phyloP scores from a whole-genome alignment of 441 rosid species.

The Manihot esculenta region DNA sequence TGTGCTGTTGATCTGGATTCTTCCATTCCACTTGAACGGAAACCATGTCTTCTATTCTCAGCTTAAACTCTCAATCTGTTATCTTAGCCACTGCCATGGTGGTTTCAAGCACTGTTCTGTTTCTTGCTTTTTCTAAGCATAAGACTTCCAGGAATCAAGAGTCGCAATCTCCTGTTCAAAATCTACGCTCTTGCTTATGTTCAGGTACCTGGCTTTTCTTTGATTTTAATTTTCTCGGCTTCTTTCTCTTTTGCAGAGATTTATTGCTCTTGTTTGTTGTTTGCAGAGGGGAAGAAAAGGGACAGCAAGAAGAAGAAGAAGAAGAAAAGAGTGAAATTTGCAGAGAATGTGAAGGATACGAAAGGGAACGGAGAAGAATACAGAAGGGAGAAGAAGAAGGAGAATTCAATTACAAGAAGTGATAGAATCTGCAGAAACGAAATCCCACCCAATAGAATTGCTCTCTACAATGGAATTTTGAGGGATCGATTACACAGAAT shows the following conservation, averaged over 20 bases:
- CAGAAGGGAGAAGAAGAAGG: slow-evolving; percentile 29
- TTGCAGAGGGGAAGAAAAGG: slow-evolving; percentile 41
- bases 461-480: slow-evolving; percentile 70
- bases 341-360: slow-evolving; percentile 68
- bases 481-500: slow-evolving; percentile 56
- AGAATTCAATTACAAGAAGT: slow-evolving; percentile 9
- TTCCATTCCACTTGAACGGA: no score
- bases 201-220: slow-evolving; percentile 44
- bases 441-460: slow-evolving; percentile 57
- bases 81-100: slow-evolving; percentile 80
- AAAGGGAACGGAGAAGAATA: slow-evolving; percentile 61
- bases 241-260: background rate
- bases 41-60: slow-evolving; percentile 30
- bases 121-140: slow-evolving; percentile 57
- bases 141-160: slow-evolving; percentile 21
- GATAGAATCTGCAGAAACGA: slow-evolving; percentile 43
- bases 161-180: slow-evolving; percentile 23
- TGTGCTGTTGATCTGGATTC: no score
- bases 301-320: slow-evolving; percentile 30
- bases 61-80: slow-evolving; percentile 57
- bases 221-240: background rate
- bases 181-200: slow-evolving; percentile 58
- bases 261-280: background rate
- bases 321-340: slow-evolving; percentile 68
- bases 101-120: slow-evolving; percentile 66